A percentile compares a stretch with the other conserved stretches of the same genome.
These are phyloP conservation scores for Scalesia atractyloides DNA, from an alignment of 129 eudicot species.

Conservation along the genomic window DNA sequence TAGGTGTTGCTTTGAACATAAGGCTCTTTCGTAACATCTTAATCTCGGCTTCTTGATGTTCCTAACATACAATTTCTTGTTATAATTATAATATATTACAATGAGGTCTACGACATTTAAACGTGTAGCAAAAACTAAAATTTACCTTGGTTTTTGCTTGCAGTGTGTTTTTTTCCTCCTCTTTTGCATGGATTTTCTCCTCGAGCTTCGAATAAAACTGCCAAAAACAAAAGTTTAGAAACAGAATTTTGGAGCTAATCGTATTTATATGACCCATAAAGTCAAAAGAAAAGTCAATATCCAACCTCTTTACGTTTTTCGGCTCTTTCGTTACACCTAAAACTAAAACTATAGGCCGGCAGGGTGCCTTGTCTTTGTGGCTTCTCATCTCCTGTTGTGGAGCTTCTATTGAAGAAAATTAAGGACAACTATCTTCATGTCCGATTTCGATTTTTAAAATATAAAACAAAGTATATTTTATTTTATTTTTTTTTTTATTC, in stretches of 20 bases:
- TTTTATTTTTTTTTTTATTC: background rate
- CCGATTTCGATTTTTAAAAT: constrained; percentile 7
- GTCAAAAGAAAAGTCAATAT: background rate
- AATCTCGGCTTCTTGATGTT: constrained; percentile 91
- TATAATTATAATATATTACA: constrained; percentile 1
- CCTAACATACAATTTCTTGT: constrained; percentile 38
- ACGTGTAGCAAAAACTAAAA: background rate
- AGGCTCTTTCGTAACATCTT: constrained; percentile 82
- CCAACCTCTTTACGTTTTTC: constrained; percentile 89
- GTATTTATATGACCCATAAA: background rate
- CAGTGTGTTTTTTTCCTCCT: constrained; percentile 70
- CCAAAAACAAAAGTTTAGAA: constrained; percentile 11
- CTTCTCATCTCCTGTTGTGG: constrained; percentile 52
- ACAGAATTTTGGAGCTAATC: background rate
- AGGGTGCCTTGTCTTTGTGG: constrained; percentile 54
- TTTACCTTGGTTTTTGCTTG: constrained; percentile 84
- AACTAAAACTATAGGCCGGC: constrained; percentile 73
- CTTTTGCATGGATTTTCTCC: constrained; percentile 95
- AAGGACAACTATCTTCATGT: constrained; percentile 41
- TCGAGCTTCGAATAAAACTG: constrained; percentile 94
- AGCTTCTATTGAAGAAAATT: constrained; percentile 36
- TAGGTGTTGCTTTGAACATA: constrained; percentile 94
- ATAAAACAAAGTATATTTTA: background rate
- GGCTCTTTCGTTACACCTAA: constrained; percentile 84
- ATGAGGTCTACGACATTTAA: background rate